These are phyloP conservation scores for Cantharellus anzutake DNA, from an alignment of 768 basidiomycete genomes.

Conservation along the genomic window DNA sequence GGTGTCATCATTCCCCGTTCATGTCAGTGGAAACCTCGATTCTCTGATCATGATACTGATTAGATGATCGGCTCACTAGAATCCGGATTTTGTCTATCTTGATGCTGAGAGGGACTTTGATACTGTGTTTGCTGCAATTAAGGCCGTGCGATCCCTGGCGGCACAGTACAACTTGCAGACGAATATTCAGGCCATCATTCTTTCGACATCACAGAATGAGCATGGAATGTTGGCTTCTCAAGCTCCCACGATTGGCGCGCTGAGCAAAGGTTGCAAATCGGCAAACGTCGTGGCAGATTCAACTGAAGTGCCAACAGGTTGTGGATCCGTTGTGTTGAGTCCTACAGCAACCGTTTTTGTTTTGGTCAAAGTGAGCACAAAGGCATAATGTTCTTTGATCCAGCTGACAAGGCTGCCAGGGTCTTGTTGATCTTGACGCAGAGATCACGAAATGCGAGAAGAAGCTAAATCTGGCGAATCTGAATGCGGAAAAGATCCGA, in stretches of 20 bases:
- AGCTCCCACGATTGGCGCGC: constrained; percentile 47
- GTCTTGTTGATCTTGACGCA: constrained; percentile 70
- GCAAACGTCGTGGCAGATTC: constrained; percentile 44
- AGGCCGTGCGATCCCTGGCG: constrained; percentile 64
- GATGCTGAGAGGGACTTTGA: constrained; percentile 76
- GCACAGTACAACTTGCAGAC: constrained; percentile 77
- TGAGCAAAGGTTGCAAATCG: constrained; percentile 78
- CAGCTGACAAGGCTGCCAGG: constrained; percentile 26
- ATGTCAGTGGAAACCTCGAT: constrained; percentile 29
- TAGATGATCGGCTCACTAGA: constrained; percentile 21
- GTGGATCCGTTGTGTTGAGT: constrained; percentile 66
- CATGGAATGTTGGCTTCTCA: constrained; percentile 54
- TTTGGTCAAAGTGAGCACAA: constrained; percentile 52
- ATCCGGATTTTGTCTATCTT: constrained; percentile 37
- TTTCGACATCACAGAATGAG: constrained; percentile 49
- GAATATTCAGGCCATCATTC: constrained; percentile 73
- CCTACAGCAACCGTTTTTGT: constrained; percentile 59
- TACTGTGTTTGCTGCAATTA: constrained; percentile 60
- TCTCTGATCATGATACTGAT: neutral
- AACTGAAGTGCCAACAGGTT: constrained; percentile 66
- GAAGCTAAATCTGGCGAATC: constrained; percentile 54
- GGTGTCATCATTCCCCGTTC: constrained; percentile 65
- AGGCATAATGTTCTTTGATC: neutral
- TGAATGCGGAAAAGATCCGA: constrained; percentile 55
- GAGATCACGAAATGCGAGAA: constrained; percentile 85